A percentile compares a stretch with the other conserved stretches of the same genome.
Evolutionary conservation across 352 stramenopile genomes (phyloP).

Genomic region (Globisporangium nodosum): DNA sequence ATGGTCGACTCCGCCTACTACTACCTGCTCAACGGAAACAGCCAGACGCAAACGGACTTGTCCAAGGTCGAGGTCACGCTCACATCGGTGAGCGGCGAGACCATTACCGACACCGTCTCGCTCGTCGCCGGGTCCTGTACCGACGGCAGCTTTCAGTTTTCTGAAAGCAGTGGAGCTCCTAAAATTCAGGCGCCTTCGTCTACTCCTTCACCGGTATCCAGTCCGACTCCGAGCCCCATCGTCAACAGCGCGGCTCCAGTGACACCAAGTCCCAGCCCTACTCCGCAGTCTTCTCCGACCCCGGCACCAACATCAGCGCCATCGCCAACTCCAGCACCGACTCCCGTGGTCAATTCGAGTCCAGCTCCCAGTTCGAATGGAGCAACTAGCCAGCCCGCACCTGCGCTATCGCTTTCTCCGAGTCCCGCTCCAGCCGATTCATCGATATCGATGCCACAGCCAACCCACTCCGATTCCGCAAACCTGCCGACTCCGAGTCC

Average conservation of each 20-base stretch:
- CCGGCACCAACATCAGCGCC: not conserved
- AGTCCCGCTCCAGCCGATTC: not conserved
- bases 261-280: not conserved
- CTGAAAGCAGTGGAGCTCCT: slow-evolving; percentile 7
- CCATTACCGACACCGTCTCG: slow-evolving; percentile 42
- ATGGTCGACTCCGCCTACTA: slow-evolving; percentile 20
- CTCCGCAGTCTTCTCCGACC: slow-evolving; percentile 5
- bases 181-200: slow-evolving; percentile 1
- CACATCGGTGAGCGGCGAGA: slow-evolving; percentile 46
- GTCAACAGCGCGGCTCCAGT: slow-evolving; percentile 8
- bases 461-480: no score
- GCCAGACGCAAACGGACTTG: slow-evolving; percentile 23
- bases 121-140: slow-evolving; percentile 30
- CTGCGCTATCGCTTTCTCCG: not conserved
- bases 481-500: not conserved
- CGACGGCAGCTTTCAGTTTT: slow-evolving; percentile 31
- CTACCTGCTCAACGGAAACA: slow-evolving; percentile 38
- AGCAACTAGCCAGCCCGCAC: not conserved
- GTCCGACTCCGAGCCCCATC: slow-evolving; percentile 7
- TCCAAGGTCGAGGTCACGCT: slow-evolving; percentile 35
- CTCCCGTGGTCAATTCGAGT: not conserved
- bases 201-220: slow-evolving; percentile 1
- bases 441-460: not conserved
- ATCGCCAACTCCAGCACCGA: not conserved
- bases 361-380: not conserved